Evolutionary conservation across 306 rosid species (phyloP).

Genomic region (Lotus japonicus): DNA sequence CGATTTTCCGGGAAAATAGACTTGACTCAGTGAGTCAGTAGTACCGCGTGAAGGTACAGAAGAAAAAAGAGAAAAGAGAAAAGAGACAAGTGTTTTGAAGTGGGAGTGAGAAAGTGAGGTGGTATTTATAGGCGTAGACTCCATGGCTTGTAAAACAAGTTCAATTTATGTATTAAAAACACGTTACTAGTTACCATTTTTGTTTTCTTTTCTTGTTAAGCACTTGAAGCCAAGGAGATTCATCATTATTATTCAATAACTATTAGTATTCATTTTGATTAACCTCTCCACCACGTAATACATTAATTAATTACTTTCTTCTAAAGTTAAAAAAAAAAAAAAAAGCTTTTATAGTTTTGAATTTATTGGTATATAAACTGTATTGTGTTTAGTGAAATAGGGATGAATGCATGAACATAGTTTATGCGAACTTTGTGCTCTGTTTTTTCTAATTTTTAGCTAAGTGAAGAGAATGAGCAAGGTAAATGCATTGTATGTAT

Average conservation of each 20-base stretch:
- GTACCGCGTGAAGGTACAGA: neutral
- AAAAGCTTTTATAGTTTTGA: neutral
- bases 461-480: too few species aligned
- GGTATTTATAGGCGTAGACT: slow-evolving; percentile 11
- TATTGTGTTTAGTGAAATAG: too few species aligned
- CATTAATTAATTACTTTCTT: neutral
- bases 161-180: neutral
- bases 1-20: neutral
- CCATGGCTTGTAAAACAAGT: slow-evolving; percentile 16
- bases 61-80: neutral
- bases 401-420: too few species aligned
- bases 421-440: too few species aligned
- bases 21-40: slow-evolving; percentile 18
- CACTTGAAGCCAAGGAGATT: neutral
- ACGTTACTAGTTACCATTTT: neutral
- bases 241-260: neutral
- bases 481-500: too few species aligned
- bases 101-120: neutral
- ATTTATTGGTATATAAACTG: neutral
- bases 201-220: neutral
- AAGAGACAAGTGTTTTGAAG: neutral
- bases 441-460: too few species aligned
- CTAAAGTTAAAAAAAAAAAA: too few species aligned
- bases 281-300: neutral
- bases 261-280: neutral